phyloP scores from a whole-genome alignment of 768 basidiomycete species.

The Suillus subluteus region DNA sequence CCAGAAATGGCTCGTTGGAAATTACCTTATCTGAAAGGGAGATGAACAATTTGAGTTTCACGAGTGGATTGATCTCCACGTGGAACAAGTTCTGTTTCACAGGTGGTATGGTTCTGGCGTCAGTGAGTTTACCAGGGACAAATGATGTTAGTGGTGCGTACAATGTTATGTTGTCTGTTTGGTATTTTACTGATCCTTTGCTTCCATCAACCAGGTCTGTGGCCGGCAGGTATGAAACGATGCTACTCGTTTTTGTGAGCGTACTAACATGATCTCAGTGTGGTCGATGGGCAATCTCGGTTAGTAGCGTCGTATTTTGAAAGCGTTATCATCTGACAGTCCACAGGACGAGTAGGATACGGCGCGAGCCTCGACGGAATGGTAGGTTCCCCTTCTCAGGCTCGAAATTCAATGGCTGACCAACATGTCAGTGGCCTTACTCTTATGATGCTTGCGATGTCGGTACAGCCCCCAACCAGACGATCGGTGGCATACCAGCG shows the following conservation, averaged over 20 bases:
- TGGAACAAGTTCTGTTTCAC: conserved; percentile 97
- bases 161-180: neutral
- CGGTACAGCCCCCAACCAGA: conserved; percentile 91
- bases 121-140: conserved; percentile 72
- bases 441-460: conserved; percentile 87
- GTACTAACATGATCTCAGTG: conserved; percentile 35
- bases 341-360: conserved; percentile 77
- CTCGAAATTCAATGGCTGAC: conserved; percentile 12
- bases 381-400: conserved; percentile 42
- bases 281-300: conserved; percentile 85
- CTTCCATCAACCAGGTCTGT: conserved; percentile 48
- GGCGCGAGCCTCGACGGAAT: conserved; percentile 86
- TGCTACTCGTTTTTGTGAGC: neutral
- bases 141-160: conserved; percentile 49
- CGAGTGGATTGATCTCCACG: conserved; percentile 68
- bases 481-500: conserved; percentile 62
- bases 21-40: conserved; percentile 70
- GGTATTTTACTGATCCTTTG: conserved; percentile 5
- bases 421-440: conserved; percentile 68
- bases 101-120: conserved; percentile 76
- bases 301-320: conserved; percentile 23
- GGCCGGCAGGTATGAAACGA: conserved; percentile 57
- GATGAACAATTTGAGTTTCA: conserved; percentile 74
- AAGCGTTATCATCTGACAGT: conserved; percentile 4
- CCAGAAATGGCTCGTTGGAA: conserved; percentile 71